Conservation (phyloP, 106 monocot genomes). For the Allium sativum region DNA sequence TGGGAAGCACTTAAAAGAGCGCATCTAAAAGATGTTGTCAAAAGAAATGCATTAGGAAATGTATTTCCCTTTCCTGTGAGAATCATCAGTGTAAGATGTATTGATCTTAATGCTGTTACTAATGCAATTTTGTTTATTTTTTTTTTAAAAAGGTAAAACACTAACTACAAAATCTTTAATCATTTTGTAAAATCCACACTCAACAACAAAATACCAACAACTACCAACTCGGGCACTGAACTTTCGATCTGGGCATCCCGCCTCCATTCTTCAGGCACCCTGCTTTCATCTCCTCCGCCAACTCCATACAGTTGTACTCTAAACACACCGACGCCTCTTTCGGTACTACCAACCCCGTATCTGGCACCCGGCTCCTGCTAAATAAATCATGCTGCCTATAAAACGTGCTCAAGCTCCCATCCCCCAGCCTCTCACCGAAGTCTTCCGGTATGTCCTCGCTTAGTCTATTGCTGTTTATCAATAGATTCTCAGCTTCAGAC, state of each 20-base stretch:
- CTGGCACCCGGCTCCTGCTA: conserved; percentile 19
- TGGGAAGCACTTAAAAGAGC: no score
- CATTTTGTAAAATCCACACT: no score
- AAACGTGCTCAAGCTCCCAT: conserved; percentile 52
- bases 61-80: no score
- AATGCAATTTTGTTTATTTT: no score
- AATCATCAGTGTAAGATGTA: no score
- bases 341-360: conserved; percentile 23
- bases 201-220: no score
- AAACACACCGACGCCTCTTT: conserved; percentile 53
- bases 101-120: no score
- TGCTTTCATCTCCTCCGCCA: conserved; percentile 16
- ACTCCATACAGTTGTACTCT: conserved; percentile 59
- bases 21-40: no score
- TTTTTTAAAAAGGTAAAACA: no score
- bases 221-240: conserved; percentile 27
- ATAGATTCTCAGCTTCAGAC: conserved; percentile 31
- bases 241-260: conserved; percentile 19
- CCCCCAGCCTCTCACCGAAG: conserved; percentile 26
- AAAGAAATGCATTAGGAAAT: no score
- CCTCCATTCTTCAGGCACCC: conserved; percentile 43
- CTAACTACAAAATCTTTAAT: no score
- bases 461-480: conserved; percentile 58
- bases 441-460: conserved; percentile 41
- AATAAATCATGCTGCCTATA: conserved; percentile 73